Conservation (phyloP, 2,329 filamentous ascomycete genomes). For the Apiospora arundinis region DNA sequence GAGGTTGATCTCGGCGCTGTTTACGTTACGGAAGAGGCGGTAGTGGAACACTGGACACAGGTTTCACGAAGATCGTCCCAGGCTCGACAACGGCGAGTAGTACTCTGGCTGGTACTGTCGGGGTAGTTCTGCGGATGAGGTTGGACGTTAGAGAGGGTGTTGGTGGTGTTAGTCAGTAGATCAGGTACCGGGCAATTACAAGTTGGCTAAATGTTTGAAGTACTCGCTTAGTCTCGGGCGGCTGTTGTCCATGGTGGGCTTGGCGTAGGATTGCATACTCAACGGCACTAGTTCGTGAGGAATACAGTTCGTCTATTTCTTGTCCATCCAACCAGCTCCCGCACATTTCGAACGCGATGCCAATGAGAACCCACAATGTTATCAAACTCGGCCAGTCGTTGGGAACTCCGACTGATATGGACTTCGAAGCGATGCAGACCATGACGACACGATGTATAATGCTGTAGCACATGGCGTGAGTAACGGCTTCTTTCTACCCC, state of each 20-base stretch:
- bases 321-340: background rate
- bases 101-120: background rate
- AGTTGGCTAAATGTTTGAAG: background rate
- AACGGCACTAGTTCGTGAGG: background rate
- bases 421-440: background rate
- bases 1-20: background rate
- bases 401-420: background rate
- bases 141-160: background rate
- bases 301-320: slow-evolving; percentile 8
- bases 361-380: slow-evolving; percentile 7
- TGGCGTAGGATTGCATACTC: background rate
- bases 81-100: background rate
- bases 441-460: slow-evolving; percentile 7
- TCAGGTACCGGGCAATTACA: background rate
- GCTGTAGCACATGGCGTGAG: slow-evolving; percentile 10
- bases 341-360: background rate
- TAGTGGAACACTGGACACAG: background rate
- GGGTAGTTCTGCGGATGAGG: background rate
- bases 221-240: slow-evolving; percentile 6
- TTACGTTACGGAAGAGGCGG: background rate
- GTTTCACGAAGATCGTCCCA: background rate
- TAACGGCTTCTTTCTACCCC: slow-evolving; percentile 6
- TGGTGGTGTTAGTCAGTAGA: background rate
- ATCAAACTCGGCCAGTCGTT: background rate
- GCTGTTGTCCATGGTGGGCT: background rate